Evolutionary conservation across 345 rosid species (phyloP), one percentile per base, ranked within the genome.

Genomic region (Populus alba): DNA sequence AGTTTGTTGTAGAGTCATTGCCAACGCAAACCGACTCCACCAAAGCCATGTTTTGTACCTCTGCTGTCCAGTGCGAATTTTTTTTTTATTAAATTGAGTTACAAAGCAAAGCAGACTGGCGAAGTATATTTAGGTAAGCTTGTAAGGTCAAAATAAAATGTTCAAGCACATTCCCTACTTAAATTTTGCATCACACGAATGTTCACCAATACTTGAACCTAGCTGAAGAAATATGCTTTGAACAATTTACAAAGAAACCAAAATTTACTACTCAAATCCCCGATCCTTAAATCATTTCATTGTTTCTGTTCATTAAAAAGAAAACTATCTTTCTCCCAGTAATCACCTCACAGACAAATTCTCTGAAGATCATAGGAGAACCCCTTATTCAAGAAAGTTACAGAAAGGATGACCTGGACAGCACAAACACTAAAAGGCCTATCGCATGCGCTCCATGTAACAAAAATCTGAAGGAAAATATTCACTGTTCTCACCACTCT

Each of bases 1-100:
- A 72, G 89, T 78, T 80, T 95, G 99, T 86, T 92, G 74, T 37
- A 88, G 57, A 33, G 96, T 86, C 73, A 95, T 78, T 79, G 86
- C 82, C 79, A 86, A 80, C 5, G 90, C 86, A 45, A 91, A 86
- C 29, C 97, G 85, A 61, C 91, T 85, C 96, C 98, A 93, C 90
- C 97, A 81, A 55, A 91, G 89, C 99, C 97, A 95, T 29, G 85
- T 87, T 85, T 84, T 89, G 84, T 95, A 95, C 85, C 88, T 91
- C 65, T 86, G 74, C 97, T 94, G 91, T 62, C 57, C 76, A 81
- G 38, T 23, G 66, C 45, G 16, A 73, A 74, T 2, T 69, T 31
- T 15, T 1, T 69, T 39, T 15, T 61, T 17, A 70, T 59, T 29
- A 38, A 31, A 33, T 33, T 31, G 47, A 80, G 23, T 13, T 63